Evolutionary conservation across 768 basidiomycete genomes (phyloP).

Genomic region (Amylocystis lapponica): DNA sequence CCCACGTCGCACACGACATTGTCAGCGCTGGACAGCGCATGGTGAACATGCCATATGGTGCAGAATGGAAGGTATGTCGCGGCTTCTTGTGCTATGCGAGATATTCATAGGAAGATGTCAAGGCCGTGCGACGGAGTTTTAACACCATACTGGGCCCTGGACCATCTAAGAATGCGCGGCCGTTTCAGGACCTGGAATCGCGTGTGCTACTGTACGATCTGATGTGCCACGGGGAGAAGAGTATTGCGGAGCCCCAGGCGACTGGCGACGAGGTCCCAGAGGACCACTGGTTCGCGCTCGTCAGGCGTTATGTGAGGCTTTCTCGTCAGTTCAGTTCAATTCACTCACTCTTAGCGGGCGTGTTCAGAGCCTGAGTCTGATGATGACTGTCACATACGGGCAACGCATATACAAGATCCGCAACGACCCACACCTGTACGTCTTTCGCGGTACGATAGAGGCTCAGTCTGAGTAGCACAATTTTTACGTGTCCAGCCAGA

Average conservation of each 20-base stretch:
- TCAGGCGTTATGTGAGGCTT: conserved; percentile 26
- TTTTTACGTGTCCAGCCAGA: no score
- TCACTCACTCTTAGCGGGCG: no score
- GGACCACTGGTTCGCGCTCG: conserved; percentile 24
- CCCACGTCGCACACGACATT: conserved; percentile 26
- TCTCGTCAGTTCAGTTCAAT: no score
- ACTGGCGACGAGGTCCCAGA: conserved; percentile 9
- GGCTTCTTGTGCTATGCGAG: no score
- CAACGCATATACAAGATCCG: neutral
- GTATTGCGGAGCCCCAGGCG: neutral
- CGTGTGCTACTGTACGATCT: conserved; percentile 21
- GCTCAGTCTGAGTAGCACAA: no score
- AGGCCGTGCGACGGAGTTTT: conserved; percentile 20
- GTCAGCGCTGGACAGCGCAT: conserved; percentile 26
- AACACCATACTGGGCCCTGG: conserved; percentile 20
- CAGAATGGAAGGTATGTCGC: conserved; percentile 23
- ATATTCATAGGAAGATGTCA: neutral
- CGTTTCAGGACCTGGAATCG: conserved; percentile 24
- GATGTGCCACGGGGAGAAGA: conserved; percentile 10
- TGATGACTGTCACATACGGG: neutral
- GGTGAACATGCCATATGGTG: conserved; percentile 23
- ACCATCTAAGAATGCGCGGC: conserved; percentile 20
- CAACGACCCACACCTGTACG: conserved; percentile 2
- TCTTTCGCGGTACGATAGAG: neutral
- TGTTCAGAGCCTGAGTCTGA: conserved; percentile 1